These are phyloP conservation scores for Durusdinium trenchii DNA, from an alignment of 73 alveolate genomes.

Conservation along the genomic window DNA sequence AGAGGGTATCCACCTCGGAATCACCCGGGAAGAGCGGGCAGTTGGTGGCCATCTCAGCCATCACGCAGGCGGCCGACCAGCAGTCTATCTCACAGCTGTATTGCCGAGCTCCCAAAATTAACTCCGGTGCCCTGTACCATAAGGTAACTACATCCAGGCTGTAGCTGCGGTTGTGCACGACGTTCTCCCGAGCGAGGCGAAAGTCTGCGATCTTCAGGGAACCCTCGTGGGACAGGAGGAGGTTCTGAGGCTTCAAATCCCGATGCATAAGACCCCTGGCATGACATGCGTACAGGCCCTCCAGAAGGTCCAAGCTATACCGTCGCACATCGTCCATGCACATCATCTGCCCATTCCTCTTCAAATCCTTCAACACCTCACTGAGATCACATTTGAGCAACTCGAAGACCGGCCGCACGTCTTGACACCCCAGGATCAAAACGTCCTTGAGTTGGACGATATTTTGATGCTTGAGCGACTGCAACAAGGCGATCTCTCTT, in stretches of 20 bases:
- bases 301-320: neutral
- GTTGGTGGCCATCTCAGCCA: conserved; percentile 98
- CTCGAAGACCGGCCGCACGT: too few species aligned
- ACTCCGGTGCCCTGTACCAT: conserved; percentile 98
- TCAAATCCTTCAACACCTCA: neutral
- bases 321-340: conserved; percentile 35
- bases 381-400: conserved; percentile 25
- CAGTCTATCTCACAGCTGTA: conserved; percentile 96
- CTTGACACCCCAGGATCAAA: too few species aligned
- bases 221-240: conserved; percentile 96
- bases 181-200: conserved; percentile 1
- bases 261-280: neutral
- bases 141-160: conserved; percentile 97
- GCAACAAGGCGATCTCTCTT: too few species aligned
- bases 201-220: conserved; percentile 88
- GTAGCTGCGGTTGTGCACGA: conserved; percentile 32
- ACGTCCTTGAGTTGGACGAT: too few species aligned
- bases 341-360: neutral
- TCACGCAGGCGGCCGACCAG: conserved; percentile 98
- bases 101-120: conserved; percentile 96
- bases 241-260: conserved; percentile 81
- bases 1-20: too few species aligned
- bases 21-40: conserved; percentile 97
- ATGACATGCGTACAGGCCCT: conserved; percentile 47
- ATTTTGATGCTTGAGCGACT: too few species aligned